Base-by-base conservation (phyloP, 805 yeast species). In the Danielia reshetovae region DNA sequence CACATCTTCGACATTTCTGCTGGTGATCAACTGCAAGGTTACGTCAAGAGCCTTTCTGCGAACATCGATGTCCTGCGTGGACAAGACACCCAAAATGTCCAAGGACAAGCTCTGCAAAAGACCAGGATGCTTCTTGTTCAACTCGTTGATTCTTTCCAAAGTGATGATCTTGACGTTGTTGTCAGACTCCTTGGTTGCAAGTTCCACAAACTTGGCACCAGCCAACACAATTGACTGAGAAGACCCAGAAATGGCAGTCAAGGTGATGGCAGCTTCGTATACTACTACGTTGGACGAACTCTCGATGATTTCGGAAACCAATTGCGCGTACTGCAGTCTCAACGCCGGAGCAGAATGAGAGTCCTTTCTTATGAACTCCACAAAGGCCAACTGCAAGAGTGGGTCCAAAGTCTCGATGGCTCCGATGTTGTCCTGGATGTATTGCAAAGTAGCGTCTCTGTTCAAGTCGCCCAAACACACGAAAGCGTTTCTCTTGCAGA, bases 401-500 rank as follows among this genome's bases (percentile, higher is more conserved):
- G 95, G 85, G 51, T 90, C 97, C 44, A 85, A 65, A 9, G 75
- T 61, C 32, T 77, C 77, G 43, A 89, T 68, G 18, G 70, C 57
- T 14, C 72, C 56, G 43, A 81, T 65, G 54, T 81, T 78, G 27
- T 81, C 80, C 60, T 85, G 93, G 43, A 93, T 74, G 61, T 79
- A 93, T 43, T 75, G 77, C 51, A 87, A 75, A 16, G 97, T 95
- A 25, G 83, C 78, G 36, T 82, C 93, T 54, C 96, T 77, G 59
- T 85, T 83, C 54, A 94, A 69, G 48, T 78, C 81, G 26, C 94
- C 76, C 42, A 93, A 69, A 43, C 93, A 86, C 35, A 88, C 80
- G 58, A 93, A 94, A 2, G 97, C 97, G 60, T 93, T 93, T 62
- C 98, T 79, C 58, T 85, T 85, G 68, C 97, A 90, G 13, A 94